Evolutionary conservation across 208 protist species (phyloP), one percentile per base, ranked within the genome.

Genomic region (Leishmania braziliensis): DNA sequence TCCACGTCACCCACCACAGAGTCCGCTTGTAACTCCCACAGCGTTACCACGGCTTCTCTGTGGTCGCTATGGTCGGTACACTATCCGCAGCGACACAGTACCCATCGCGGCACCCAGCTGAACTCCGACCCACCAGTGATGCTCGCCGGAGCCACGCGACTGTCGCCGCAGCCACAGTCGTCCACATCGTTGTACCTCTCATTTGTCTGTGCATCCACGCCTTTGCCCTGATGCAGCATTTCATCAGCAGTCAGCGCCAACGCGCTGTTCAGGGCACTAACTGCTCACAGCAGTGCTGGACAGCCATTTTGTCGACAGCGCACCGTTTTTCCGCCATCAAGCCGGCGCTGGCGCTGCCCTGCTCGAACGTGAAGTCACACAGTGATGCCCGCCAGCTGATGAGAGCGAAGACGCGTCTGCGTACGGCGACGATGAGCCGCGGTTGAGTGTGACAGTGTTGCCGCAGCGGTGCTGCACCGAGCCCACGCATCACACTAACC

Each of bases 81-180:
- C 5, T 85, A 85, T 33, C 82, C 39, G 58, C 77, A 77, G 29
- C 82, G 82, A 9, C 72, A 78, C 29, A 81, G 82, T 36, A 85
- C 72, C 1, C 68, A 81, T 26, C 82, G 77, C 23, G 82, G 77
- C 8, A 81, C 70, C n/a, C 76, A 81, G 71, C 48, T 85, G 23
- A 54, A 73, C 46, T 6, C 48, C 14, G 81, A 84, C n/a, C 2
- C 50, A 4, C 2, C 36, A 12, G 33, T 39, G 43, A 10, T 66
- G 20, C 48, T 66, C 2, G 63, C 78, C 48, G 66, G 9, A 48
- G 50, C 71, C 56, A 16, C 72, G 56, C 80, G 36, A 3, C 16
- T 58, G 33, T 66, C 2, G 63, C 78, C 48, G 66, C 23, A 48
- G 50, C 71, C 56, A 16, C 72, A 54, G 33, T 50, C 77, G 50